Base-by-base conservation (phyloP, 768 basidiomycete species). In the Phylloporus sp. region DNA sequence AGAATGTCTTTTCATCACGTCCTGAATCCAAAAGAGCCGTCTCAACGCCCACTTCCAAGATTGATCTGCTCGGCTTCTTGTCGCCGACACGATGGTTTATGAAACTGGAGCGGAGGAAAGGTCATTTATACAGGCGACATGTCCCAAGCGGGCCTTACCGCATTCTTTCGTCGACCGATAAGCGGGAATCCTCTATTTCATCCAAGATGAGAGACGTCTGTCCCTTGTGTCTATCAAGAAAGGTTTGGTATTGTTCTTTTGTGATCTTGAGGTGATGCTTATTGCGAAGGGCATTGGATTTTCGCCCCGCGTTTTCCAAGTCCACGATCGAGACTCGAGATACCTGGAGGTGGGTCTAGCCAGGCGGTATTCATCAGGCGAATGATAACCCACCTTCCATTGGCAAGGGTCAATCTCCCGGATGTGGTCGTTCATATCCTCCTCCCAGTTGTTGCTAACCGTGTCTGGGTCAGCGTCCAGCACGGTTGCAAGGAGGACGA, bases 171-270 rank as follows among this genome's bases (percentile, higher is more conserved):
- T 72, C 70, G 0, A 70, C 46, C 17, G 60, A 58, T 18, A 72
- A 48, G 45, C 70, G 70, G 2, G 69, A 70, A 41, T 69, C 68
- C 42, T 62, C 64, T 69, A 71, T 71, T 5, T 64, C 48, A 4
- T 67, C 71, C 1, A 64, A 65, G 15, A 71, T 65, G 15, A 71
- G 64, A 26, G 53, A 62, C 5, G 28, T 13, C 31, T 64, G 62
- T 1, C 20, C 28, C 21, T 33, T 31, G 45, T 70, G 70, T 24
- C 66, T 53, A 9, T 57, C 59, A 17, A 70, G 47, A 45, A 71
- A 71, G 5, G 61, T 48, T 36, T 64, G 34, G 44, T 69, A 69
- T 46, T 71, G 63, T 28, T 65, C 59, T 4, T 49, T 40, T n/a
- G 58, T 66, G 22, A 69, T 59, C 2, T 54, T 53, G 22, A 71